Percentiles rank a stretch among this genome's conserved stretches.
Conservation (phyloP, 805 yeast species). For the Yarrowia yakushimensis region DNA sequence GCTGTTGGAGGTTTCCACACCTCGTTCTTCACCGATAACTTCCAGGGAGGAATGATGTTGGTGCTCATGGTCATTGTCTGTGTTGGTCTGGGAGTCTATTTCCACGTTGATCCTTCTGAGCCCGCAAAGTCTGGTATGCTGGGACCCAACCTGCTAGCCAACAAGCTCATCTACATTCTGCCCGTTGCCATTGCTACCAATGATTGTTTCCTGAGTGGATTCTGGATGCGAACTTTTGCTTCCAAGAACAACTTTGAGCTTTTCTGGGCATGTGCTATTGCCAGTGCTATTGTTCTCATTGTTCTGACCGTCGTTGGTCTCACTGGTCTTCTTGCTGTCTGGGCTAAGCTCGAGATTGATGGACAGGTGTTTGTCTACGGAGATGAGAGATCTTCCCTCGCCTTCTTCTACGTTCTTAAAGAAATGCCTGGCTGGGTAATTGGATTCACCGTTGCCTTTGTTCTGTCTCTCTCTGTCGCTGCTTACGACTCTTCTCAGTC, state of each 20-base stretch:
- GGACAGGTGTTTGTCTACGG: slow-evolving; percentile 42
- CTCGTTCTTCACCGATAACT: slow-evolving; percentile 80
- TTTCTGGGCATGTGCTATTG: slow-evolving; percentile 69
- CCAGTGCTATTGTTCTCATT: slow-evolving; percentile 60
- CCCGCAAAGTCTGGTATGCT: slow-evolving; percentile 54
- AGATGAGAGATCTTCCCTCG: slow-evolving; percentile 39
- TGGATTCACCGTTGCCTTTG: slow-evolving; percentile 75
- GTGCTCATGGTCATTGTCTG: slow-evolving; percentile 65
- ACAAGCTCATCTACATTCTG: slow-evolving; percentile 84
- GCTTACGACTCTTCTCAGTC: slow-evolving; percentile 87
- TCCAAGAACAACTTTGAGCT: slow-evolving; percentile 73
- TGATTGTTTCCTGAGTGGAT: slow-evolving; percentile 85
- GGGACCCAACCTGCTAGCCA: slow-evolving; percentile 67
- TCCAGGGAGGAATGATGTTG: slow-evolving; percentile 75
- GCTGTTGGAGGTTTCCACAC: slow-evolving; percentile 85
- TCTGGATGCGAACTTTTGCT: slow-evolving; percentile 94
- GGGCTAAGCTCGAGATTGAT: slow-evolving; percentile 67
- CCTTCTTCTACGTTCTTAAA: slow-evolving; percentile 67
- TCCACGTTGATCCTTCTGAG: slow-evolving; percentile 60
- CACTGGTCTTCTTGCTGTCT: slow-evolving; percentile 83
- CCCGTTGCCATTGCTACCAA: slow-evolving; percentile 85
- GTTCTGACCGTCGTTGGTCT: slow-evolving; percentile 72
- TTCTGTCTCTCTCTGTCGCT: slow-evolving; percentile 73
- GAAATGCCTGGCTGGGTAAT: slow-evolving; percentile 82
- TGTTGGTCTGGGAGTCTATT: slow-evolving; percentile 72